Conservation (phyloP, 768 basidiomycete genomes). For the Gyrodon lividus region DNA sequence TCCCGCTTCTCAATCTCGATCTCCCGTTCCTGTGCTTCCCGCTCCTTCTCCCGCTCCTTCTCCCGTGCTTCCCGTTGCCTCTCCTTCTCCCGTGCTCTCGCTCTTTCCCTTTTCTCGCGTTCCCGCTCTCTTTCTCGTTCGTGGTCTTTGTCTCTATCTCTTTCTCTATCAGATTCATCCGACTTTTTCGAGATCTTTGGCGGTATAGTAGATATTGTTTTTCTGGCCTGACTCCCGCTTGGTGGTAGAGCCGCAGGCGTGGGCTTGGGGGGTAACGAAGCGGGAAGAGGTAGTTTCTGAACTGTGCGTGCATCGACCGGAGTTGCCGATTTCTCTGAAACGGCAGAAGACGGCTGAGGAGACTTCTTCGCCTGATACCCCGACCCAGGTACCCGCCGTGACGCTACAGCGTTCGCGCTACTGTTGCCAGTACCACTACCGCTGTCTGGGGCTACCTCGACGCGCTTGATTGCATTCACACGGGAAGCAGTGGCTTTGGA, state of each 20-base stretch:
- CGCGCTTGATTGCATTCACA: slow-evolving; percentile 30
- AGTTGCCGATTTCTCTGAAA: slow-evolving; percentile 23
- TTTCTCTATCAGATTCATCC: slow-evolving; percentile 31
- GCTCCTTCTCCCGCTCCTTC: slow-evolving; percentile 19
- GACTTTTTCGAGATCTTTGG: slow-evolving; percentile 20
- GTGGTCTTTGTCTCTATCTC: slow-evolving; percentile 15
- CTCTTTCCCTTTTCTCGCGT: slow-evolving; percentile 17
- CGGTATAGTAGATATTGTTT: slow-evolving; percentile 25
- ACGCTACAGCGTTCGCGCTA: slow-evolving; percentile 17
- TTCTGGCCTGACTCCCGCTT: slow-evolving; percentile 26
- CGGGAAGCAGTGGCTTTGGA: slow-evolving; percentile 30
- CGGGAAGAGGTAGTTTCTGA: slow-evolving; percentile 26
- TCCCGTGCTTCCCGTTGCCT: slow-evolving; percentile 24
- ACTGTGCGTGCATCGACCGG: slow-evolving; percentile 29
- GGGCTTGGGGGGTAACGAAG: slow-evolving; percentile 36
- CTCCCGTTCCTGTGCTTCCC: slow-evolving; percentile 22
- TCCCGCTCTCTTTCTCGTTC: slow-evolving; percentile 29
- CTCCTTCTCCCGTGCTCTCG: slow-evolving; percentile 23
- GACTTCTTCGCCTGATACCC: slow-evolving; percentile 43
- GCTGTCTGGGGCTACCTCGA: slow-evolving; percentile 20
- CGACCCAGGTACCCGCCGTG: slow-evolving; percentile 46
- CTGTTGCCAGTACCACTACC: not conserved
- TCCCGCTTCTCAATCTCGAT: slow-evolving; percentile 21
- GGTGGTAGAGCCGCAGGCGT: slow-evolving; percentile 28
- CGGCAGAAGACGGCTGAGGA: slow-evolving; percentile 19